Base-by-base conservation (phyloP, 441 rosid genomes). In the Isatis lusitanica region DNA sequence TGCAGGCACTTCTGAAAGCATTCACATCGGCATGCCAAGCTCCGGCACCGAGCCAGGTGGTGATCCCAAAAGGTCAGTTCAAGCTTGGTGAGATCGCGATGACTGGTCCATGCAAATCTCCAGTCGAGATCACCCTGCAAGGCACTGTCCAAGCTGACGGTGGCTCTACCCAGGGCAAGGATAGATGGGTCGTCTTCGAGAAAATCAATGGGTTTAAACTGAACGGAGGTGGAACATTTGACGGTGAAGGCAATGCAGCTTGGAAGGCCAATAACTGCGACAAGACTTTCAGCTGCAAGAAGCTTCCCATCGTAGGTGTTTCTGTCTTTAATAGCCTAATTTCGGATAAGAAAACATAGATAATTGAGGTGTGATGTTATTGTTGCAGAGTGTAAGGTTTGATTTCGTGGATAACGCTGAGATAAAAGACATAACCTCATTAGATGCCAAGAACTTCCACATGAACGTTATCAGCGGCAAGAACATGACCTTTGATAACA, bases 401-500 rank as follows among this genome's bases (percentile, higher is more conserved):
- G 62, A 76, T 39, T 75, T 51, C 7, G 24, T 87, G 39, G 81
- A 33, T 8, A 80, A 85, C 58, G 70, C 78, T 8, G 13, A 43
- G 31, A 28, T 87, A 36, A 56, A 42, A 13, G 83, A 53, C 30
- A 59, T 89, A 65, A 75, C 84, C 12, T 77, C 86, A 1, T 21
- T 79, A 4, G 68, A 89, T 60, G 82, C 90, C 80, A 87, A 87
- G 52, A 64, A 74, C 13, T 88, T 88, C 67, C 87, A 90, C 42
- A 24, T 82, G 7, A 79, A 74, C 52, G 73, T 90, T 15, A 5
- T 82, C 13, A 73, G 81, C 0, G 82, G 85, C 73, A 59, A 58
- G 8, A 76, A 84, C 68, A 11, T 89, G n/a, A 83, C 79, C 5
- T 77, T 89, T 46, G 50, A 47, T 13, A 28, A 56, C 63, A 17